Conservation (phyloP, 169 alveolate species). For the Ichthyophthirius multifiliis region DNA sequence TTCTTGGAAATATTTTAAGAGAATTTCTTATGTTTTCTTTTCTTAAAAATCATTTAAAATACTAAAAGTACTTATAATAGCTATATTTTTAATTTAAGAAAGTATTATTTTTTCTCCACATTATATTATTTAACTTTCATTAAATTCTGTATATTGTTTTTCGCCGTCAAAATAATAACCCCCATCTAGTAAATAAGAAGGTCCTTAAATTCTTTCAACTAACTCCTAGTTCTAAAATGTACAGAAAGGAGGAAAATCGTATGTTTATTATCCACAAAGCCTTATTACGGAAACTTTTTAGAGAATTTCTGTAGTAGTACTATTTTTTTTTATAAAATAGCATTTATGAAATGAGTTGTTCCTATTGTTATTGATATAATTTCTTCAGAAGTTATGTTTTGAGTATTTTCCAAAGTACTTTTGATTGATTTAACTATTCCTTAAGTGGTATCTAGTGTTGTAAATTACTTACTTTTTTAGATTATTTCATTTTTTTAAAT, state of each 20-base stretch:
- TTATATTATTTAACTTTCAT: background rate
- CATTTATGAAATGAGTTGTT: slow-evolving; percentile 30
- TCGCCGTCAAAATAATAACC: background rate
- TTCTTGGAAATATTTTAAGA: background rate
- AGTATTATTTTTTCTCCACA: background rate
- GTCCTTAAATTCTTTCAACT: background rate
- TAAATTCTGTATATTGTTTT: background rate
- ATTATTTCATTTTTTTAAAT: background rate
- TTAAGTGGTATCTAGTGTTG: slow-evolving; percentile 2
- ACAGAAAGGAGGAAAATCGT: slow-evolving; percentile 13
- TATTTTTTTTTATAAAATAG: background rate
- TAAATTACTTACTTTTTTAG: background rate
- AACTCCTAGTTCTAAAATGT: background rate
- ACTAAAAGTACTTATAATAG: slow-evolving; percentile 18
- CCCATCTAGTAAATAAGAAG: background rate
- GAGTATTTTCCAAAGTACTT: background rate
- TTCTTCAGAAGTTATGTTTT: background rate
- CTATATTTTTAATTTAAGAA: background rate
- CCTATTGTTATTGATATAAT: slow-evolving; percentile 20
- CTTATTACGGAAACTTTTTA: slow-evolving; percentile 18
- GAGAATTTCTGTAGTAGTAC: background rate
- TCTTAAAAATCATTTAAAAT: background rate
- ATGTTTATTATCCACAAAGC: slow-evolving; percentile 5
- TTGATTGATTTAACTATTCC: slow-evolving; percentile 13
- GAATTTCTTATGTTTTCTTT: background rate